Percentiles rank a stretch among this genome's conserved stretches.
phyloP scores from a whole-genome alignment of 768 basidiomycete genomes.

The Chalciporus sphaerocephalus region DNA sequence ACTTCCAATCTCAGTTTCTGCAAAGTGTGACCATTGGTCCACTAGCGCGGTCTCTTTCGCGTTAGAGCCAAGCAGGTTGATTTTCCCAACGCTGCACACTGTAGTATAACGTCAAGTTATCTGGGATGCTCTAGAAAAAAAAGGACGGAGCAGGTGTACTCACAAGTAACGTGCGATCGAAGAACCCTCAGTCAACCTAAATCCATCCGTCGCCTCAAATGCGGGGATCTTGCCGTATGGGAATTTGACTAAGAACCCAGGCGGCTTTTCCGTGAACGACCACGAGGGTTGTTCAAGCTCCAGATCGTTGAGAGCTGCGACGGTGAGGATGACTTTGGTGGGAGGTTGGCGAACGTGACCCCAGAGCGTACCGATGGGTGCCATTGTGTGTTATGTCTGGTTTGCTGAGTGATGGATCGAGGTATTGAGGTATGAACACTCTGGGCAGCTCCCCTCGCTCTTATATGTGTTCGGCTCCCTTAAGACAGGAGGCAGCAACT shows the following conservation, averaged over 20 bases:
- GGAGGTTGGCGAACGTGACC: slow-evolving; percentile 10
- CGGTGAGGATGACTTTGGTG: slow-evolving; percentile 18
- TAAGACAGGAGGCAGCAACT: no score
- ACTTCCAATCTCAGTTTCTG: slow-evolving; percentile 11
- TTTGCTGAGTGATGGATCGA: no score
- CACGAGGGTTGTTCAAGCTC: slow-evolving; percentile 9
- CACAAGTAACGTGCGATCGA: slow-evolving; percentile 20
- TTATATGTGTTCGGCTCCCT: no score
- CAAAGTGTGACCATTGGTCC: slow-evolving; percentile 23
- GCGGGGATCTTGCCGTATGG: slow-evolving; percentile 18
- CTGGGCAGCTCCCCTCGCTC: no score
- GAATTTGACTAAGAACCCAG: slow-evolving; percentile 13
- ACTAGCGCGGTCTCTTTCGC: slow-evolving; percentile 8
- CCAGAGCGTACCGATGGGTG: slow-evolving; percentile 17
- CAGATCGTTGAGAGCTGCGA: slow-evolving; percentile 16
- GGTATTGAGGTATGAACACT: no score
- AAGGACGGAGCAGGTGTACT: neutral
- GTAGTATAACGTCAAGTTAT: no score
- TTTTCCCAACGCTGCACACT: slow-evolving; percentile 15
- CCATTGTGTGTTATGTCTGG: slow-evolving; percentile 7
- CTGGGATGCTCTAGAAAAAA: no score
- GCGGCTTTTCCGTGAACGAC: slow-evolving; percentile 9
- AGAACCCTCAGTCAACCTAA: slow-evolving; percentile 12
- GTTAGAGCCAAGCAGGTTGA: slow-evolving; percentile 11
- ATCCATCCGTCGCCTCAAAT: slow-evolving; percentile 18